phyloP scores from a whole-genome alignment of 495 filamentous ascomycete genomes.

The Neurospora sp. region DNA sequence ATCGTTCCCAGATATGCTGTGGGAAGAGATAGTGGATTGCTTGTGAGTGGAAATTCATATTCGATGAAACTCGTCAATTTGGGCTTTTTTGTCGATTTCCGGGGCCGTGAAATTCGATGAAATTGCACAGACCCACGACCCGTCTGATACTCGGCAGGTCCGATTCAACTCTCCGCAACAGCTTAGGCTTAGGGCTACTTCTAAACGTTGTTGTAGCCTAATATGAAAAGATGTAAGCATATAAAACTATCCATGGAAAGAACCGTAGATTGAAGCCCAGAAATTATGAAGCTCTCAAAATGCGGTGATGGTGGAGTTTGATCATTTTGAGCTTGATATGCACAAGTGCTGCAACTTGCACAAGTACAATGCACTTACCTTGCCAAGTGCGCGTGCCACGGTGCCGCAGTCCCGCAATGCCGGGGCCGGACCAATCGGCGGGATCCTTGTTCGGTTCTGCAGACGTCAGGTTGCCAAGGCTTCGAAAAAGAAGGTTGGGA shows the following conservation, averaged over 20 bases:
- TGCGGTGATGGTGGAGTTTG: background rate
- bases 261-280: background rate
- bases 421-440: background rate
- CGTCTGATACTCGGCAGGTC: background rate
- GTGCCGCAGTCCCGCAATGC: background rate
- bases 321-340: background rate
- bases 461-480: background rate
- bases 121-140: background rate
- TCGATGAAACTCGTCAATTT: background rate
- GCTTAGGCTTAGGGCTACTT: too few relatives aligned
- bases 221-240: background rate
- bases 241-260: background rate
- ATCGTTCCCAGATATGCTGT: background rate
- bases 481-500: background rate
- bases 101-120: background rate
- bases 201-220: too few relatives aligned
- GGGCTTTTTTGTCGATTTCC: background rate
- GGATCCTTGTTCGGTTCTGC: background rate
- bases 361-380: background rate
- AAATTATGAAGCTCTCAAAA: background rate
- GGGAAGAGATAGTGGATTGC: background rate
- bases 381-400: background rate
- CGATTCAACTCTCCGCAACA: background rate
- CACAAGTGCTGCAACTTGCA: background rate
- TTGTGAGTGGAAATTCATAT: background rate